Base-by-base conservation (phyloP, 2,329 filamentous ascomycete genomes). In the Teratosphaeria pseudoeucalypti region DNA sequence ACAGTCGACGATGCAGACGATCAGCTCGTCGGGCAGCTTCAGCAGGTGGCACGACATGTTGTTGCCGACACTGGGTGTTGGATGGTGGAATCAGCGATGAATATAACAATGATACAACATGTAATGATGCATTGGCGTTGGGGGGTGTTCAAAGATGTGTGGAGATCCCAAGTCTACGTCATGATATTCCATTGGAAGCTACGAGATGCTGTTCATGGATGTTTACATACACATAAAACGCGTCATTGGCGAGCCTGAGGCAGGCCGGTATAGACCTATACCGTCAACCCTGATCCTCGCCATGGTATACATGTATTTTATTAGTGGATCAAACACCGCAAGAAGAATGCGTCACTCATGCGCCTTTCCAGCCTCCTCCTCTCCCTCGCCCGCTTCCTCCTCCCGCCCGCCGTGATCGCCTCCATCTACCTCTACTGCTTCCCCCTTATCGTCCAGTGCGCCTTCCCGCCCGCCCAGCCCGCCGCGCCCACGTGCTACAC, bases 381-480 rank as follows among this genome's bases (percentile, higher is more conserved):
- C 68, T 69, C 71, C 68, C 64, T 79, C 62, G 76, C 79, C 70
- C 69, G 75, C 68, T 68, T 81, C 63, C 74, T 85, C 43, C 70
- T 88, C 53, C 85, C 89, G 55, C 70, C 92, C 70, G 86, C 88
- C 60, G 68, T 92, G 70, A 75, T 84, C 64, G 83, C 84, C 69
- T 90, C 88, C 57, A 68, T 85, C 65, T 95, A 92, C 76, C 81
- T 97, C 57, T 96, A 96, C 77, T 78, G 92, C 47, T 97, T 95
- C 72, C 92, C 94, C 9, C 70, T 89, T 66, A 87, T 96, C 70
- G 82, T 85, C 65, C 82, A 83, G 69, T 97, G 92, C 78, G 85
- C 82, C 43, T 97, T 96, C 74, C 90, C 92, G 11, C 52, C 58
- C 7, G 70, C 71, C 12, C 61, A 58, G 52, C 55, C 53, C 16